Evolutionary conservation across 345 rosid species (phyloP).

Genomic region (Eucalyptus guilfoylei): DNA sequence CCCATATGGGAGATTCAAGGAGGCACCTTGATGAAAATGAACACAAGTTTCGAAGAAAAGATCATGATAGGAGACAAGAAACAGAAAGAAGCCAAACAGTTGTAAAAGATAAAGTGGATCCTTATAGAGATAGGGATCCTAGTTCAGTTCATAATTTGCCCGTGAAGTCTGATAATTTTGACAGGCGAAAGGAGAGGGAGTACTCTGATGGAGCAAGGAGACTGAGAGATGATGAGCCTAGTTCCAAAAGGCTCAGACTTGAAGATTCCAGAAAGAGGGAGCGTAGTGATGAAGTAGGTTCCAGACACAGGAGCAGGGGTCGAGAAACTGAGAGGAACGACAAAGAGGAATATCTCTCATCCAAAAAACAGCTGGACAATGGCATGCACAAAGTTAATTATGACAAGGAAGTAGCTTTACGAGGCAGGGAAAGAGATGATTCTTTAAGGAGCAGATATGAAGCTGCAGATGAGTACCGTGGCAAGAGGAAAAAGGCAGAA

Average conservation of each 20-base stretch:
- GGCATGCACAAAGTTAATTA: slow-evolving; percentile 41
- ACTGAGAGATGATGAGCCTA: slow-evolving; percentile 50
- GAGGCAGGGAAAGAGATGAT: slow-evolving; percentile 57
- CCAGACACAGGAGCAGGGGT: slow-evolving; percentile 59
- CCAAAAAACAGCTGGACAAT: slow-evolving; percentile 68
- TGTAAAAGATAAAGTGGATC: slow-evolving; percentile 44
- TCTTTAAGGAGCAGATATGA: slow-evolving; percentile 45
- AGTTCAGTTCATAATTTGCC: slow-evolving; percentile 18
- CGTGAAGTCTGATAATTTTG: slow-evolving; percentile 46
- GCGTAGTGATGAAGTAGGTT: slow-evolving; percentile 53
- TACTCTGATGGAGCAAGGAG: slow-evolving; percentile 47
- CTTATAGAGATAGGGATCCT: slow-evolving; percentile 49
- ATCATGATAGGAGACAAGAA: slow-evolving; percentile 46
- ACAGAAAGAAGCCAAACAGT: slow-evolving; percentile 35
- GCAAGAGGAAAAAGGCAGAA: slow-evolving; percentile 74
- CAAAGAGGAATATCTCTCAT: slow-evolving; percentile 49
- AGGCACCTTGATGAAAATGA: slow-evolving; percentile 44
- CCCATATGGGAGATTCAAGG: slow-evolving; percentile 25
- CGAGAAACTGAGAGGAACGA: slow-evolving; percentile 56
- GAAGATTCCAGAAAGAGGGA: slow-evolving; percentile 72
- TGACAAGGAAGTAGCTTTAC: slow-evolving; percentile 40
- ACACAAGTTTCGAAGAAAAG: slow-evolving; percentile 44
- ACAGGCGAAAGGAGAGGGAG: slow-evolving; percentile 60
- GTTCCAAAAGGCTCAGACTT: slow-evolving; percentile 38
- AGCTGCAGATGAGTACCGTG: slow-evolving; percentile 41